A percentile compares a stretch with the other conserved stretches of the same genome.
Conservation (phyloP, 352 stramenopile species). For the Salisapilia sapeloensis region DNA sequence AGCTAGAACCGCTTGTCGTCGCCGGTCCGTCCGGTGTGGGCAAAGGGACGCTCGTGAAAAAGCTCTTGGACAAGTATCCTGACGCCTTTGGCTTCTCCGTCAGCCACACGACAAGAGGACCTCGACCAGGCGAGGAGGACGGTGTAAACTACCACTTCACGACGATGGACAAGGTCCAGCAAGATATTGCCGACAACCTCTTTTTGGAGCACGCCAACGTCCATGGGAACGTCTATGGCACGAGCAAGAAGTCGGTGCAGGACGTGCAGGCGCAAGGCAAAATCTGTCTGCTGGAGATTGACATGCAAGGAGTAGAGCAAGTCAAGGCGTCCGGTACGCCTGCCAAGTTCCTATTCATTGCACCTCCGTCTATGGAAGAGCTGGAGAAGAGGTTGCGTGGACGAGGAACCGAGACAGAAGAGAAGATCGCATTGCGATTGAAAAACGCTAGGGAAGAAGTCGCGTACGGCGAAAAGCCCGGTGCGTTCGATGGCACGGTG, state of each 20-base stretch:
- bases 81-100: slow-evolving; percentile 91
- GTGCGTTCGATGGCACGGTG: slow-evolving; percentile 81
- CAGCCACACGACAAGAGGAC: slow-evolving; percentile 93
- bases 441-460: slow-evolving; percentile 89
- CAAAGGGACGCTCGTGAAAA: slow-evolving; percentile 93
- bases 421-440: slow-evolving; percentile 88
- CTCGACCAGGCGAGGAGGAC: slow-evolving; percentile 88
- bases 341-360: slow-evolving; percentile 93
- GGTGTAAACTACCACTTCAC: slow-evolving; percentile 96
- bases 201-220: slow-evolving; percentile 97
- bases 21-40: slow-evolving; percentile 83
- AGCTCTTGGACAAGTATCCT: slow-evolving; percentile 75
- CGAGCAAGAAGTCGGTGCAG: slow-evolving; percentile 84
- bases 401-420: slow-evolving; percentile 91
- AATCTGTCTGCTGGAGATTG: slow-evolving; percentile 98
- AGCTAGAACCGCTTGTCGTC: slow-evolving; percentile 81
- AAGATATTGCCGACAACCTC: slow-evolving; percentile 87
- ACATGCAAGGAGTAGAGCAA: slow-evolving; percentile 93
- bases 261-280: slow-evolving; percentile 86
- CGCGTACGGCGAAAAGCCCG: slow-evolving; percentile 68
- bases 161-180: slow-evolving; percentile 82
- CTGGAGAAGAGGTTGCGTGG: slow-evolving; percentile 90
- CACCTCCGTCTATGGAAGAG: slow-evolving; percentile 88
- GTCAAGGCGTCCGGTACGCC: slow-evolving; percentile 82
- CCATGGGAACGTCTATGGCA: slow-evolving; percentile 97